Conservation (phyloP, 208 protist genomes). For the Entamoeba histolytica region DNA sequence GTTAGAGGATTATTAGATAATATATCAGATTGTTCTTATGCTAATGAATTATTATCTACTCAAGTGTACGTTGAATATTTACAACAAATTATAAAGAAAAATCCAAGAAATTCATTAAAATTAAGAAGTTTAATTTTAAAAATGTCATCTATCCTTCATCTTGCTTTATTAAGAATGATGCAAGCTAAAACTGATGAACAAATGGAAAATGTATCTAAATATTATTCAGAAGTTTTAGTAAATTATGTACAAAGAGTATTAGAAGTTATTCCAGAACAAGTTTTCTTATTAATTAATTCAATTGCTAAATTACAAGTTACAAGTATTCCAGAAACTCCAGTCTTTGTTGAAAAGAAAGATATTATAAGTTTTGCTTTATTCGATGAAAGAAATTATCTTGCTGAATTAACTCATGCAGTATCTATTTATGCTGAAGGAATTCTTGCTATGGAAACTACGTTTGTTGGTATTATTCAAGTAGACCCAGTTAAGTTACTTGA, state of each 20-base stretch:
- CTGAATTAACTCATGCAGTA: constrained; percentile 46
- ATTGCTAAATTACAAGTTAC: constrained; percentile 69
- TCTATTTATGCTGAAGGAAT: constrained; percentile 77
- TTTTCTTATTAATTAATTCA: constrained; percentile 70
- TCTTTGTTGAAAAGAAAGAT: constrained; percentile 38
- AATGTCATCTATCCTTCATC: constrained; percentile 66
- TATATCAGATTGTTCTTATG: constrained; percentile 76
- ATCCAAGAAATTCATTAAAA: constrained; percentile 51
- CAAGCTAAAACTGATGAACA: constrained; percentile 50
- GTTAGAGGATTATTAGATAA: constrained; percentile 36
- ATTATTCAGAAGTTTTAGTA: constrained; percentile 63
- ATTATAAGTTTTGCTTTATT: constrained; percentile 62
- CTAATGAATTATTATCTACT: constrained; percentile 60
- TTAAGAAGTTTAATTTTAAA: constrained; percentile 82
- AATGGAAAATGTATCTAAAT: constrained; percentile 59
- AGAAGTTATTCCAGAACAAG: constrained; percentile 70
- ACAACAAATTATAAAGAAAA: constrained; percentile 60
- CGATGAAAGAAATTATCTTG: constrained; percentile 53
- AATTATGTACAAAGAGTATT: constrained; percentile 66
- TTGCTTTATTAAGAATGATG: constrained; percentile 67
- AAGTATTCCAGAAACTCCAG: constrained; percentile 43
- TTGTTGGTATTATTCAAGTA: constrained; percentile 77
- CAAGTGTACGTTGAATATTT: constrained; percentile 60
- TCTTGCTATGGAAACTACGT: constrained; percentile 79
- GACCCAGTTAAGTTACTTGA: constrained; percentile 77